Conservation (phyloP, 1,284 basidiomycete species). For the Ganoderma resinaceum region DNA sequence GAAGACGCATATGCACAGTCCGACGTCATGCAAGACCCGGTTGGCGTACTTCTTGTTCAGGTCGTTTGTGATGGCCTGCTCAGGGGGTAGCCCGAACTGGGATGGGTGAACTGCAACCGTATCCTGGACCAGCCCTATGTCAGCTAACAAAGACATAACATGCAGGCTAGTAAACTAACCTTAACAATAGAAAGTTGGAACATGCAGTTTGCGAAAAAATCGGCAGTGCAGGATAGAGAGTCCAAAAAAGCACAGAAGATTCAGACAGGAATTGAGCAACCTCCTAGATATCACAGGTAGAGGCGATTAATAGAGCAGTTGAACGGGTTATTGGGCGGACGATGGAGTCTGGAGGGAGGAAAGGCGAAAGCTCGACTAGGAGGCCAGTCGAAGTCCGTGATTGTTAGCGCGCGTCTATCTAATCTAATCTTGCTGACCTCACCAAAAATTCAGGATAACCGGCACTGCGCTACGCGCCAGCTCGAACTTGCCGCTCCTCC, state of each 20-base stretch:
- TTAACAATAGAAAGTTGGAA: conserved; percentile 68
- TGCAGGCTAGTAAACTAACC: conserved; percentile 37
- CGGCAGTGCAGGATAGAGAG: background rate
- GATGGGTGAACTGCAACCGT: conserved; percentile 82
- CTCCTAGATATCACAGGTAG: background rate
- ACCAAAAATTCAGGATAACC: conserved; percentile 25
- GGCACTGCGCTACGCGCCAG: conserved; percentile 6
- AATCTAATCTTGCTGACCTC: conserved; percentile 31
- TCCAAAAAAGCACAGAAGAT: background rate
- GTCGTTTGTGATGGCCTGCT: conserved; percentile 78
- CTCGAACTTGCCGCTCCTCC: conserved; percentile 13
- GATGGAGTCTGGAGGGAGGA: background rate
- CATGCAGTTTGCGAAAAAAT: conserved; percentile 45
- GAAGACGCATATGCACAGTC: conserved; percentile 89
- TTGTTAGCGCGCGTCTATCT: conserved; percentile 26
- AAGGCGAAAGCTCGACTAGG: background rate
- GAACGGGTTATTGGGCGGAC: background rate
- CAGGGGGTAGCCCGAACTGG: conserved; percentile 75
- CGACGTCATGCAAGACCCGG: conserved; percentile 90
- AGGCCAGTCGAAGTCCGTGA: background rate
- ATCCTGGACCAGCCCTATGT: conserved; percentile 52
- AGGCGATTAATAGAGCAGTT: background rate
- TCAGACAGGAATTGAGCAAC: background rate
- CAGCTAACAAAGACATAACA: too few species aligned
- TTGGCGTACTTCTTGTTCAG: conserved; percentile 96